Conservation (phyloP, 73 alveolate genomes). For the Urostyla sp. region DNA sequence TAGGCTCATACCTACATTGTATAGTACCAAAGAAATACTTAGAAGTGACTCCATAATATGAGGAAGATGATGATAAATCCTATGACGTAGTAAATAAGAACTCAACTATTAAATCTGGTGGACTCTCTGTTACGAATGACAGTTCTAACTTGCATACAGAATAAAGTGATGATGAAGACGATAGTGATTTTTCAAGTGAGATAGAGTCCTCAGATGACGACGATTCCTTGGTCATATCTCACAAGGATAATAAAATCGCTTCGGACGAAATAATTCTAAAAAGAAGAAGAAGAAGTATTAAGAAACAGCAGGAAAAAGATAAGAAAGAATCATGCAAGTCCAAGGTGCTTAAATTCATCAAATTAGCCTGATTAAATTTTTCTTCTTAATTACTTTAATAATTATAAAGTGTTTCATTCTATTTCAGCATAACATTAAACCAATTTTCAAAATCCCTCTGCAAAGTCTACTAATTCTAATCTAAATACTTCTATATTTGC, state of each 20-base stretch:
- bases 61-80: neutral
- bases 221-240: constrained; percentile 7
- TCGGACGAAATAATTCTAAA: neutral
- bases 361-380: too few relatives aligned
- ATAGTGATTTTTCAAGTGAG: neutral
- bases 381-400: too few relatives aligned
- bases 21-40: constrained; percentile 32
- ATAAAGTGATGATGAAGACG: neutral
- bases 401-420: too few relatives aligned
- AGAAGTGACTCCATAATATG: constrained; percentile 36
- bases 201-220: constrained; percentile 39
- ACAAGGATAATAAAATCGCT: neutral
- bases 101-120: neutral
- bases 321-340: too few relatives aligned
- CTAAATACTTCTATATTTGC: constrained; percentile 70
- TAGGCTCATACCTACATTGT: constrained; percentile 52
- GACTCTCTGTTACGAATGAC: neutral
- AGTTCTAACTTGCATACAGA: too few relatives aligned
- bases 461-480: constrained; percentile 73
- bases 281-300: neutral
- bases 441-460: constrained; percentile 88
- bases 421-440: constrained; percentile 81
- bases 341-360: too few relatives aligned
- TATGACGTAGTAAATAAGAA: neutral
- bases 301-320: constrained; percentile 12